phyloP scores from a whole-genome alignment of 495 filamentous ascomycete species.

The Neurospora sp. region DNA sequence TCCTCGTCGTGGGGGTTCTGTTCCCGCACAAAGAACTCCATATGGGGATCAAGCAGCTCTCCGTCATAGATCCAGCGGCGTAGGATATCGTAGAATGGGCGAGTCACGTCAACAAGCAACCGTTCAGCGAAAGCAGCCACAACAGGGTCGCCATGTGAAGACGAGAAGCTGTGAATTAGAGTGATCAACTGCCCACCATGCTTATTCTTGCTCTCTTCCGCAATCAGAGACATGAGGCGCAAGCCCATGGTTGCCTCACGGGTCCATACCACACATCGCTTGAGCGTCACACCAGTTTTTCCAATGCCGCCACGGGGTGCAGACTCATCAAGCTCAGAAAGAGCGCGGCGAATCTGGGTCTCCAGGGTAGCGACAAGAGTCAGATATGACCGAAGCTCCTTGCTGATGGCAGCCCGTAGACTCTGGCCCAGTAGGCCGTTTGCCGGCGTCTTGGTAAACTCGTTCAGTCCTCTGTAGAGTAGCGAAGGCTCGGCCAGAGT shows the following conservation, averaged over 20 bases:
- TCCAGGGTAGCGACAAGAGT: conserved; percentile 89
- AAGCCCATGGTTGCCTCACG: conserved; percentile 94
- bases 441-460: conserved; percentile 63
- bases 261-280: conserved; percentile 94
- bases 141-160: conserved; percentile 90
- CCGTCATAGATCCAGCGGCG: conserved; percentile 98
- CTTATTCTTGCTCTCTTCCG: conserved; percentile 74
- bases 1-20: conserved; percentile 36
- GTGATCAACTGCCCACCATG: conserved; percentile 92
- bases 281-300: conserved; percentile 89
- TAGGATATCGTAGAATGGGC: conserved; percentile 94
- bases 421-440: conserved; percentile 77
- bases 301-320: conserved; percentile 57
- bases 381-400: conserved; percentile 81
- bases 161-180: conserved; percentile 84
- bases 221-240: conserved; percentile 86
- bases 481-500: conserved; percentile 88
- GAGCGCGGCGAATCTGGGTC: conserved; percentile 78
- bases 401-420: conserved; percentile 76
- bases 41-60: conserved; percentile 89
- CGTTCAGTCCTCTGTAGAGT: conserved; percentile 66
- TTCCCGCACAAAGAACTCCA: conserved; percentile 91
- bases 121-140: conserved; percentile 91
- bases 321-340: conserved; percentile 54
- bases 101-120: conserved; percentile 79